phyloP scores from a whole-genome alignment of 2,329 filamentous ascomycete species.

The Zymoseptoria ardabiliae region DNA sequence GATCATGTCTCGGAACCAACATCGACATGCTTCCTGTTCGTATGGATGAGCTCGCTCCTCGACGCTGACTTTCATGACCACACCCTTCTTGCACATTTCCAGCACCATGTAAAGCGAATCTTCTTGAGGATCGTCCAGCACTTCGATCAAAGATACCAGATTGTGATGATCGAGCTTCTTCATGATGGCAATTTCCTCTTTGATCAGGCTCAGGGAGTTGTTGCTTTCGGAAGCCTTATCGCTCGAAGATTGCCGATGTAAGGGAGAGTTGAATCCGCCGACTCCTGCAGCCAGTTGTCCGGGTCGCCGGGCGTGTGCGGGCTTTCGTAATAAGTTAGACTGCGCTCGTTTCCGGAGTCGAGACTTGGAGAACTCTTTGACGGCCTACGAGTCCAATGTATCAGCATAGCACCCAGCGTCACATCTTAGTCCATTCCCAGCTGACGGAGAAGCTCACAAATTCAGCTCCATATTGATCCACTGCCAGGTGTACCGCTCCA shows the following conservation, averaged over 20 bases:
- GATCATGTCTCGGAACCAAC: slow-evolving; percentile 92
- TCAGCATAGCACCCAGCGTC: slow-evolving; percentile 7
- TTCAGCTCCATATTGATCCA: slow-evolving; percentile 85
- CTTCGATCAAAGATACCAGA: slow-evolving; percentile 86
- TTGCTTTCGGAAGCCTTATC: slow-evolving; percentile 47
- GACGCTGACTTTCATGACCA: slow-evolving; percentile 93
- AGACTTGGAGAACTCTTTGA: slow-evolving; percentile 96
- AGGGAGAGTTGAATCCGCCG: slow-evolving; percentile 52
- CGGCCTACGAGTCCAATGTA: slow-evolving; percentile 52
- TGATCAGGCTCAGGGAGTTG: slow-evolving; percentile 76
- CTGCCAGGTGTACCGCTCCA: slow-evolving; percentile 82
- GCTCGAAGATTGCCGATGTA: slow-evolving; percentile 52
- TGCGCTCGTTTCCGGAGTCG: slow-evolving; percentile 83
- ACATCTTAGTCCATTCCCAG: background rate
- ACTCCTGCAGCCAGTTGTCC: slow-evolving; percentile 45
- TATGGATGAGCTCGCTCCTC: slow-evolving; percentile 77
- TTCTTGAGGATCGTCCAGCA: slow-evolving; percentile 88
- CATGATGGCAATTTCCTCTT: slow-evolving; percentile 97
- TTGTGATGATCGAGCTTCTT: slow-evolving; percentile 96
- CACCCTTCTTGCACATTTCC: slow-evolving; percentile 97
- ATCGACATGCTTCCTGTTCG: slow-evolving; percentile 70
- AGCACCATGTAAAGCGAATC: slow-evolving; percentile 98
- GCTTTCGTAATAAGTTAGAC: slow-evolving; percentile 71
- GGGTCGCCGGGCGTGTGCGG: slow-evolving; percentile 46
- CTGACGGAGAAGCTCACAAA: slow-evolving; percentile 56